These are phyloP conservation scores for Ophiostoma fasciatum DNA, from an alignment of 2,329 filamentous ascomycete species.

Conservation along the genomic window DNA sequence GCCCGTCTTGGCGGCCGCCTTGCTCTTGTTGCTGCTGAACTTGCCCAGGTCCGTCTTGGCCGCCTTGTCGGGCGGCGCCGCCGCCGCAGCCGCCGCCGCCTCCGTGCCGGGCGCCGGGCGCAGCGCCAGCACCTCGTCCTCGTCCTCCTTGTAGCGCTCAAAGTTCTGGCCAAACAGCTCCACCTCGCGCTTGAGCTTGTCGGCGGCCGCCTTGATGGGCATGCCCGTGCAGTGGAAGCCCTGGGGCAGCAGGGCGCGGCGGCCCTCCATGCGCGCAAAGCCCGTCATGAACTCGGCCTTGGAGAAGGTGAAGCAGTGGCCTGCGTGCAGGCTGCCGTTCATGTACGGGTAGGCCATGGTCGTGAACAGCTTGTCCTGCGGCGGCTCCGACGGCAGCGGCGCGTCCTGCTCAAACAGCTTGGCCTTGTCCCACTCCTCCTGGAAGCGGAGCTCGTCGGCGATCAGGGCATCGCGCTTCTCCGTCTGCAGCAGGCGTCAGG, in stretches of 20 bases:
- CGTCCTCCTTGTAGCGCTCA: conserved; percentile 33
- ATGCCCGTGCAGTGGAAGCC: conserved; percentile 96
- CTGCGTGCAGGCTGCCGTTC: conserved; percentile 27
- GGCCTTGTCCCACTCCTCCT: conserved; percentile 65
- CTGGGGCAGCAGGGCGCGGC: conserved; percentile 73
- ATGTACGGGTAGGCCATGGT: conserved; percentile 30
- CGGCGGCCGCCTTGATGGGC: conserved; percentile 89
- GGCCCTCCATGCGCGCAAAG: conserved; percentile 81
- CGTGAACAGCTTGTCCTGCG: conserved; percentile 86
- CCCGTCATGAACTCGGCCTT: conserved; percentile 90
- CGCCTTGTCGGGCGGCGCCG: not conserved
- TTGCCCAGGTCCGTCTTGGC: conserved; percentile 85
- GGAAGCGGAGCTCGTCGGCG: conserved; percentile 77
- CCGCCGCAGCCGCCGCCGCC: conserved; percentile 61
- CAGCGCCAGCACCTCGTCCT: conserved; percentile 32
- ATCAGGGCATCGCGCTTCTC: conserved; percentile 78
- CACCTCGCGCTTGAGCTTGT: conserved; percentile 86
- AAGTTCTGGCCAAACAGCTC: conserved; percentile 81
- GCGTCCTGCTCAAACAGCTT: conserved; percentile 76
- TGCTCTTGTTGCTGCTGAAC: conserved; percentile 85
- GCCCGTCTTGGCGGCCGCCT: conserved; percentile 76
- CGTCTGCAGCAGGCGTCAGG: too few relatives aligned
- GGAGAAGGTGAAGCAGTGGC: conserved; percentile 79
- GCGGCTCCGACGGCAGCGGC: conserved; percentile 64
- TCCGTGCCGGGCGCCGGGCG: conserved; percentile 41